Evolutionary conservation across 1,284 basidiomycete genomes (phyloP), one percentile per base, ranked within the genome.

Genomic region (Volvariella volvacea): DNA sequence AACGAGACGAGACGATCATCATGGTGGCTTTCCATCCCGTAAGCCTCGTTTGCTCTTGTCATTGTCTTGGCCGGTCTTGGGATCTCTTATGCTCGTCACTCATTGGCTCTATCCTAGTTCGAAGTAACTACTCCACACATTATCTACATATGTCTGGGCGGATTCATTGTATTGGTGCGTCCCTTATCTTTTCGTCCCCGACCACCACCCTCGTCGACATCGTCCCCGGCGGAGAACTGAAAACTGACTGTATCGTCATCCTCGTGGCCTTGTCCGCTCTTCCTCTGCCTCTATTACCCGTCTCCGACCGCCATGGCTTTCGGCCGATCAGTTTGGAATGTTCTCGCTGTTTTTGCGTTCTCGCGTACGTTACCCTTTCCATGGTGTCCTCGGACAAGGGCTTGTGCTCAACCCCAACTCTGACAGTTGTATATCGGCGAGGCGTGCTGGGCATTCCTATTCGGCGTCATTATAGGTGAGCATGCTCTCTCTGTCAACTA

Each of bases 261-360:
- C 15, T n/a, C 2, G 14, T 17, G 4, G 9, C 6, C 21, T 17
- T 9, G 4, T 4, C 17, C n/a, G 22, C 15, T 45, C 32, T 47
- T 41, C 30, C n/a, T 28, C 43, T 19, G 21, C 15, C 39, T 41
- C 25, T 28, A 12, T 6, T 28, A 6, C 25, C 12, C 25, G 25
- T 28, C 6, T 28, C 25, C 25, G 12, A 6, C 25, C 25, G 25
- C n/a, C n/a, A n/a, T 28, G 12, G 6, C 25, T 28, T 12, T 28
- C 12, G 6, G 6, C 12, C 25, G 25, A 28, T 28, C 48, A 91
- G 87, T 97, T 96, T 64, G 90, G 91, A 61, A 92, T 95, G 84
- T 91, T 96, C 66, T 92, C 90, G 8, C 76, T 94, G 17, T 83
- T 97, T 55, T 80, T 99, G 59, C 87, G 94, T 60, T 93, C 97